Percentiles rank a stretch among this genome's conserved stretches.
Evolutionary conservation across 2,329 filamentous ascomycete species (phyloP).

Genomic region (Epichloe bromicola): DNA sequence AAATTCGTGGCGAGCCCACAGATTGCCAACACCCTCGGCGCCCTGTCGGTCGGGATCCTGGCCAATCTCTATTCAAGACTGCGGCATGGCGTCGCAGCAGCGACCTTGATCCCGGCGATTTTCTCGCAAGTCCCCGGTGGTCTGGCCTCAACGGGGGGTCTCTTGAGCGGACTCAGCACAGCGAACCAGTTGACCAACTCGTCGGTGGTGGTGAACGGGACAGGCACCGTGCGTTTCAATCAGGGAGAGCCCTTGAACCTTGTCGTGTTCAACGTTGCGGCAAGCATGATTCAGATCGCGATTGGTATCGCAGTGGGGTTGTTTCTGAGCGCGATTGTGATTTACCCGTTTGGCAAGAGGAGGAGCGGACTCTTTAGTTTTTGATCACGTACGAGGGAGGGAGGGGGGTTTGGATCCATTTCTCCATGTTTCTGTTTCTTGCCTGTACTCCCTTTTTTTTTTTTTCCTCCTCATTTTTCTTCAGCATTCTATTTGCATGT

Average conservation of each 20-base stretch:
- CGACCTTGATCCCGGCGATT: conserved; percentile 33
- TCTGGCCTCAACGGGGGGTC: conserved; percentile 31
- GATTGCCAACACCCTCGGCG: conserved; percentile 64
- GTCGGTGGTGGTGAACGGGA: conserved; percentile 21
- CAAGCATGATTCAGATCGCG: conserved; percentile 39
- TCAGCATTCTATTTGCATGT: too few relatives aligned
- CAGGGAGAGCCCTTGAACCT: conserved; percentile 16
- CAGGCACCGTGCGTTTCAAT: conserved; percentile 14
- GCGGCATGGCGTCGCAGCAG: conserved; percentile 36
- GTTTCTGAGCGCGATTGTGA: conserved; percentile 34
- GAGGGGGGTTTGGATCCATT: too few relatives aligned
- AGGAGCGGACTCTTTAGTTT: conserved; percentile 37
- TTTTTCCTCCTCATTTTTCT: too few relatives aligned
- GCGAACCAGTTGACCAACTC: conserved; percentile 32
- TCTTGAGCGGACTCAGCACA: conserved; percentile 30
- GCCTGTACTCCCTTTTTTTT: neutral
- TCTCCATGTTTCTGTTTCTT: neutral
- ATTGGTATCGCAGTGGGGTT: conserved; percentile 38
- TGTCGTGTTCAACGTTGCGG: conserved; percentile 32
- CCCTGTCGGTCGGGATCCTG: conserved; percentile 61
- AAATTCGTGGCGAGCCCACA: conserved; percentile 59
- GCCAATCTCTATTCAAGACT: conserved; percentile 64
- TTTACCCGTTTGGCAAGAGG: conserved; percentile 37
- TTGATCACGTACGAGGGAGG: conserved; percentile 9
- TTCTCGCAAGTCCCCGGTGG: conserved; percentile 37